These are phyloP conservation scores for Fusarium nygamai DNA, from an alignment of 2,329 filamentous ascomycete species.

Conservation along the genomic window DNA sequence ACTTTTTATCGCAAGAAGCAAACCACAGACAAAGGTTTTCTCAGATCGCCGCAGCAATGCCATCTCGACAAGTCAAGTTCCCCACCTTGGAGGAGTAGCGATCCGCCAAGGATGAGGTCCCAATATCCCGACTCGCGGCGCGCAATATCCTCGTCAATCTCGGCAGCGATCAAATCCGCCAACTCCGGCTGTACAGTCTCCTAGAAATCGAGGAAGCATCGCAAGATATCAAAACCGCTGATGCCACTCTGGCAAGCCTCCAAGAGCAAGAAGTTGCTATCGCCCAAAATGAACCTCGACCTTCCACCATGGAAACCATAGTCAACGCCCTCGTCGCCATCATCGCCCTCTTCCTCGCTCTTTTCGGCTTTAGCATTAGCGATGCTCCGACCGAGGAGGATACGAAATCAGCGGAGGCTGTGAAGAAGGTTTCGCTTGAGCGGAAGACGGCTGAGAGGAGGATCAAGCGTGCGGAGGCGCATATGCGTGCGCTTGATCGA, in stretches of 20 bases:
- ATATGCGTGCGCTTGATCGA: not conserved
- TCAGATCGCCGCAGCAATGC: not conserved
- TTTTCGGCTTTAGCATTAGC: not conserved
- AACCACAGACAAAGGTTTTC: not conserved
- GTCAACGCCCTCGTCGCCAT: not conserved
- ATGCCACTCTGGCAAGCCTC: not conserved
- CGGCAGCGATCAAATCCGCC: not conserved
- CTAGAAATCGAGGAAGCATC: not conserved
- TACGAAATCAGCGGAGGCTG: not conserved
- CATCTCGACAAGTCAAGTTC: not conserved
- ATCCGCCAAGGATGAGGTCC: not conserved
- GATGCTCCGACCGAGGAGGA: not conserved
- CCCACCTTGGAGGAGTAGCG: not conserved
- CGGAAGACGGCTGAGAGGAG: not conserved
- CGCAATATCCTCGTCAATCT: not conserved
- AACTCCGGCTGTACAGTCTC: not conserved
- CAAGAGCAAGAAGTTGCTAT: accelerated
- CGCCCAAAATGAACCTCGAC: not conserved
- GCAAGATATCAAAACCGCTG: accelerated
- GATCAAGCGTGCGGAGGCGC: not conserved
- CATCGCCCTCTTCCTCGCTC: not conserved
- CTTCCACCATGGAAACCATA: accelerated
- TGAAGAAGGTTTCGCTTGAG: not conserved
- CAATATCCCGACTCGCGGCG: not conserved
- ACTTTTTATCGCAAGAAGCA: not conserved